phyloP scores from a whole-genome alignment of 2,329 filamentous ascomycete species.

The Epicoccum sorghinum region DNA sequence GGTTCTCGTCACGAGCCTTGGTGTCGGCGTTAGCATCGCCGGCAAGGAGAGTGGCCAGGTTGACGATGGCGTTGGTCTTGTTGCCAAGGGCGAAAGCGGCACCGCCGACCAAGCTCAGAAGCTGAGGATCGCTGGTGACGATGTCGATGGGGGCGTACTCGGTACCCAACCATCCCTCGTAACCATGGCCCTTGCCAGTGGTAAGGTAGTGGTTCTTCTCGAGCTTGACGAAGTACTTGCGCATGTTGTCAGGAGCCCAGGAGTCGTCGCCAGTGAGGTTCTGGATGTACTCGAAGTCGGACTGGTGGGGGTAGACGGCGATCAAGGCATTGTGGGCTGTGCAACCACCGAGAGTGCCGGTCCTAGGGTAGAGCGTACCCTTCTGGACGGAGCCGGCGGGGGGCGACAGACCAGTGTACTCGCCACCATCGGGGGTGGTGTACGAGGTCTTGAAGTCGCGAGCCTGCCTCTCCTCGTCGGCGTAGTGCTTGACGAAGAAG shows the following conservation, averaged over 20 bases:
- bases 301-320: constrained; percentile 62
- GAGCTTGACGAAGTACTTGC: constrained; percentile 62
- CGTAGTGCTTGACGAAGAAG: constrained; percentile 69
- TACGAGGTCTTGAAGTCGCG: constrained; percentile 67
- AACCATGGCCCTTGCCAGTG: constrained; percentile 59
- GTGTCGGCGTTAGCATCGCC: constrained; percentile 60
- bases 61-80: constrained; percentile 40
- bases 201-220: constrained; percentile 61
- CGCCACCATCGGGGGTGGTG: constrained; percentile 45
- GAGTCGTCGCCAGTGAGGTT: constrained; percentile 64
- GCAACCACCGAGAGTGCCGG: constrained; percentile 64
- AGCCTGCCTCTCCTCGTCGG: constrained; percentile 58
- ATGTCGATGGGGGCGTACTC: constrained; percentile 59
- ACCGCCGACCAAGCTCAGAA: constrained; percentile 59
- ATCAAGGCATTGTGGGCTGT: constrained; percentile 68
- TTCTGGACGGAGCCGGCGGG: constrained; percentile 59
- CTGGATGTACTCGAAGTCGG: constrained; percentile 65
- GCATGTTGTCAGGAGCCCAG: constrained; percentile 66
- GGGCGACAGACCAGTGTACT: constrained; percentile 58
- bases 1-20: constrained; percentile 52
- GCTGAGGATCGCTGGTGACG: constrained; percentile 59
- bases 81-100: constrained; percentile 60
- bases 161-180: constrained; percentile 62
- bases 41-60: constrained; percentile 47
- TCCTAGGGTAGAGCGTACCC: constrained; percentile 65